Percentiles rank a stretch among this genome's conserved stretches.
These are phyloP conservation scores for Cladosporium cucumerinum DNA, from an alignment of 2,329 filamentous ascomycete species.

Conservation along the genomic window DNA sequence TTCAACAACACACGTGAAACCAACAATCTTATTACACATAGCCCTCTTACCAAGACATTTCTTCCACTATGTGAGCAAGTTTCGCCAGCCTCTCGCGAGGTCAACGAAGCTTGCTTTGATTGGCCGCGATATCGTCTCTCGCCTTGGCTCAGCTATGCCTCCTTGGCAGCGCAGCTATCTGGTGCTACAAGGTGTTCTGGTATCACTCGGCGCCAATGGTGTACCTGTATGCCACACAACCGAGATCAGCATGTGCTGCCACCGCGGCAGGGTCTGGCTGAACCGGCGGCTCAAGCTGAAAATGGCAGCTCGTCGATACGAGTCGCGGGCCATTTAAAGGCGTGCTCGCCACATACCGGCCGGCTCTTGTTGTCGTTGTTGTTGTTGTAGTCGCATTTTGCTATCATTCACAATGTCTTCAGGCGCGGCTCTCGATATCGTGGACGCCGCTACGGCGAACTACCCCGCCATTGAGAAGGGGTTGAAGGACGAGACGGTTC, in stretches of 20 bases:
- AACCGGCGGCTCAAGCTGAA: constrained; percentile 8
- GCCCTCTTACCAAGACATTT: too few species aligned
- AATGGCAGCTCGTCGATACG: neutral
- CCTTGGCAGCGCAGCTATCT: constrained; percentile 7
- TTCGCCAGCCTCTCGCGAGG: neutral
- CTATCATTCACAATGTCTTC: constrained; percentile 4
- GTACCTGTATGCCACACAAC: neutral
- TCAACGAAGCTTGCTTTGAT: constrained; percentile 8
- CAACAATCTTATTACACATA: too few species aligned
- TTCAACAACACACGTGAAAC: neutral
- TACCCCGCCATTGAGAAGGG: constrained; percentile 9
- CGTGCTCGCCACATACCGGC: neutral
- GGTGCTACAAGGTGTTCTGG: neutral
- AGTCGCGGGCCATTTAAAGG: neutral
- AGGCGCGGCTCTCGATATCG: constrained; percentile 13
- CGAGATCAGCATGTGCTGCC: constrained; percentile 1
- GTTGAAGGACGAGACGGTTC: neutral
- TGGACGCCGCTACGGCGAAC: constrained; percentile 10
- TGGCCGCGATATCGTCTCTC: constrained; percentile 12
- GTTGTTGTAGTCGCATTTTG: neutral
- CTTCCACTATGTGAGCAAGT: neutral
- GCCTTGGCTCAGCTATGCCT: constrained; percentile 10
- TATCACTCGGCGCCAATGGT: constrained; percentile 13
- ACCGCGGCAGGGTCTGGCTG: neutral
- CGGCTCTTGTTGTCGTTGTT: neutral